Conservation (phyloP, 768 basidiomycete genomes). For the Pleurotus pulmonarius region DNA sequence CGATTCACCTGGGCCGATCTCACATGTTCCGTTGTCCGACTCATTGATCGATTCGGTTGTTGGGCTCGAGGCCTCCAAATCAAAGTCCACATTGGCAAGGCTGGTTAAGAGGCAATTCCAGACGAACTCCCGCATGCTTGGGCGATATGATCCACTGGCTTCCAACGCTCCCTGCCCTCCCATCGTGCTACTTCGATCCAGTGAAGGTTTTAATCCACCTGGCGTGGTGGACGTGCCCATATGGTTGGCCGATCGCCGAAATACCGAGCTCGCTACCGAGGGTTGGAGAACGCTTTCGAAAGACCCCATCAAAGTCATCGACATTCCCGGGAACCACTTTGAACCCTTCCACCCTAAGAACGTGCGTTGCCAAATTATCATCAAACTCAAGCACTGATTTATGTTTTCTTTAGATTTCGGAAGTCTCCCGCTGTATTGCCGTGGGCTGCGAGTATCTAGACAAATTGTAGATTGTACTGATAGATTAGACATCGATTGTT, state of each 20-base stretch:
- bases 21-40: conserved; percentile 49
- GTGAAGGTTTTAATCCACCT: conserved; percentile 36
- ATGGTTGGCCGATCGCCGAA: conserved; percentile 50
- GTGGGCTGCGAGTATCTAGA: conserved; percentile 25
- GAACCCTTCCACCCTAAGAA: conserved; percentile 46
- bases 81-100: conserved; percentile 24
- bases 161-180: conserved; percentile 22
- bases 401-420: conserved; percentile 19
- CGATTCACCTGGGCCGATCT: conserved; percentile 59
- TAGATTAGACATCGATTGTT: too few relatives aligned
- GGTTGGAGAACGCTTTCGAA: conserved; percentile 49
- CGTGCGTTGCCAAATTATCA: conserved; percentile 31
- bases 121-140: conserved; percentile 44
- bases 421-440: conserved; percentile 25
- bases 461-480: conserved; percentile 1
- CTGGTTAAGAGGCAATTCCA: conserved; percentile 46
- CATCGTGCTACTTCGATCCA: conserved; percentile 52
- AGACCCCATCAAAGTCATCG: conserved; percentile 34
- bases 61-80: conserved; percentile 23
- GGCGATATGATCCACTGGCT: conserved; percentile 35
- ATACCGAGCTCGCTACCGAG: conserved; percentile 23
- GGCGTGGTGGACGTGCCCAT: conserved; percentile 33
- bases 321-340: conserved; percentile 70
- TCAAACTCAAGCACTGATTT: not conserved
- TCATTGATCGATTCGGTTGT: conserved; percentile 45